Percentiles rank a stretch among this genome's conserved stretches.
phyloP scores from a whole-genome alignment of 2,329 filamentous ascomycete species.

The Trichoderma breve region DNA sequence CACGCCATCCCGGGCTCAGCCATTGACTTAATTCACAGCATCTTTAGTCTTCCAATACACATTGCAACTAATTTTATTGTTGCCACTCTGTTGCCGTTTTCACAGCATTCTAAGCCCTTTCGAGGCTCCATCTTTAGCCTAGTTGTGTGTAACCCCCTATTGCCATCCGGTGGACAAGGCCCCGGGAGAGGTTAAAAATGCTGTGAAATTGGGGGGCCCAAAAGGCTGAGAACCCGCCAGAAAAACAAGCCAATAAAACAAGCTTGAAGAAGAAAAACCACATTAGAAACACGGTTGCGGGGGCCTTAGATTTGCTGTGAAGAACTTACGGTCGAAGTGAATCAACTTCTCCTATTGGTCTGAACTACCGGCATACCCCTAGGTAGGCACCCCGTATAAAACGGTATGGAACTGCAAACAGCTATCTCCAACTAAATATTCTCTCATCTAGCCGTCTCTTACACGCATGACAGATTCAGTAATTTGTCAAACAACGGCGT shows the following conservation, averaged over 20 bases:
- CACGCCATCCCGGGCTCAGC: neutral
- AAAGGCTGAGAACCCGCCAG: no score
- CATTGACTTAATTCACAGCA: neutral
- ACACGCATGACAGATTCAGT: neutral
- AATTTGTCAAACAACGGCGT: conserved; percentile 21
- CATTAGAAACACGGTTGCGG: no score
- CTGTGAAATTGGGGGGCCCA: neutral
- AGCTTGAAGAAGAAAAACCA: no score
- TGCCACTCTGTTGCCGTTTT: neutral
- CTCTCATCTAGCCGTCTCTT: neutral
- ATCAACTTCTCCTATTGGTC: no score
- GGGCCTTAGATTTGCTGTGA: no score
- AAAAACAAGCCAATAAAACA: no score
- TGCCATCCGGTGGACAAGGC: neutral
- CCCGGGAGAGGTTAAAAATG: neutral
- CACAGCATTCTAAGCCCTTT: neutral
- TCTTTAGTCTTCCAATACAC: neutral
- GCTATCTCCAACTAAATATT: neutral
- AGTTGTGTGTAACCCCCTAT: fast-evolving
- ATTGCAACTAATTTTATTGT: neutral
- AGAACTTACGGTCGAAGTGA: no score
- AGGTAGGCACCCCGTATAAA: no score
- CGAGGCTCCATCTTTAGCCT: neutral
- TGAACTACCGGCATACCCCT: no score
- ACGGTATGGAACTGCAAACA: neutral